Base-by-base conservation (phyloP, 352 stramenopile species). In the Phytophthora sp. region DNA sequence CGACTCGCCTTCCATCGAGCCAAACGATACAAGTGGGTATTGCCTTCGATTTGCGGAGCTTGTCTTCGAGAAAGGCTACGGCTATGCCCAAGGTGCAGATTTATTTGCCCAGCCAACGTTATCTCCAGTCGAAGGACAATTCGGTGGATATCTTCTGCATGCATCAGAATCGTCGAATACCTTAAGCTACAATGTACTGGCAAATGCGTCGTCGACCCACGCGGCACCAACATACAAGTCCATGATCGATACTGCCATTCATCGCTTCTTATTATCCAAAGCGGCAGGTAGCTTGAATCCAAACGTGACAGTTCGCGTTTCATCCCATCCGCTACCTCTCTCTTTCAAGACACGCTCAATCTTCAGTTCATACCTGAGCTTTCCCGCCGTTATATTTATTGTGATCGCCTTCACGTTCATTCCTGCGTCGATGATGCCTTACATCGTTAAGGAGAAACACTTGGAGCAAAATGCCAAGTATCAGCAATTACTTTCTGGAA, bases 381-480 rank as follows among this genome's bases (percentile, higher is more conserved):
- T 98, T 1, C 74, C 94, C 6, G 89, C 91, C 5, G 72, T 83
- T 7, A 85, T 95, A 21, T 88, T 98, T 38, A 81, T 98, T 45
- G 72, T 98, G 17, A 87, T 98, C 15, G 92, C 91, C 3, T 96
- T 98, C 57, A 93, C 93, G 24, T 98, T 98, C 62, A 86, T 98
- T 30, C 92, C 94, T 0, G 94, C 91, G 3, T 87, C 89, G 2
- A 96, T 97, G 51, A 97, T 96, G 62, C 92, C 94, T 15, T 99
- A 98, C 74, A 76, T 99, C 18, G 96, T 99, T 32, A 94, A 97
- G 39, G 97, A 99, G 60, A 92, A 92, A 59, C 89, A 98, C 46
- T 84, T 82, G 13, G 79, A 82, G 17, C 69, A 82, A 44, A 99
- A 98, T 59, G 89, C 96, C 7, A 98, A 99, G 62, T 97, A 99